These are phyloP conservation scores for Solanum etuberosum DNA, from an alignment of 257 asterid species.

Conservation along the genomic window DNA sequence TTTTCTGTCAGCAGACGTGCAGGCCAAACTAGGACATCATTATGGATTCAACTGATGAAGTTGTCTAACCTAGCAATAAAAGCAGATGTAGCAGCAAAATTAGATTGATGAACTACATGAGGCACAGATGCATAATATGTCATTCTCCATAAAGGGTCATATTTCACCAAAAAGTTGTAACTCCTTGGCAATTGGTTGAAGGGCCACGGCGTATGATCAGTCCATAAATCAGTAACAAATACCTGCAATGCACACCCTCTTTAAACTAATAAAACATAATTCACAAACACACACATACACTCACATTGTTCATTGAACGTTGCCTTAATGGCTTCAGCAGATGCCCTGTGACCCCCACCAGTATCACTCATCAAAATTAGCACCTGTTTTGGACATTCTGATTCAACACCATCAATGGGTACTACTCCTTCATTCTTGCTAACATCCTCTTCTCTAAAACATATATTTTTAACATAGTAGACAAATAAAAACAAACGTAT, in stretches of 20 bases:
- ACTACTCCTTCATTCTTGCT: too few relatives aligned
- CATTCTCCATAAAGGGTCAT: slow-evolving; percentile 79
- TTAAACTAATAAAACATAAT: neutral
- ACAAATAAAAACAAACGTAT: too few relatives aligned
- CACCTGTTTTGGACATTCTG: slow-evolving; percentile 53
- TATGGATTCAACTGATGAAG: neutral
- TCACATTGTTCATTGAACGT: slow-evolving; percentile 49
- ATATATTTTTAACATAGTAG: too few relatives aligned
- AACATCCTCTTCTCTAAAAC: too few relatives aligned
- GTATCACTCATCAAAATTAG: slow-evolving; percentile 95
- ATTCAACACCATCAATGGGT: slow-evolving; percentile 14
- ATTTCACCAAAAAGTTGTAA: slow-evolving; percentile 91
- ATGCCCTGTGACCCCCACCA: slow-evolving; percentile 95
- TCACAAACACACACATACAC: neutral
- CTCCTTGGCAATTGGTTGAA: slow-evolving; percentile 90
- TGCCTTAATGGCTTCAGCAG: slow-evolving; percentile 92
- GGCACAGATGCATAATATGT: slow-evolving; percentile 79
- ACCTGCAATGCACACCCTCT: slow-evolving; percentile 43
- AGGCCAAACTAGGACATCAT: too few relatives aligned
- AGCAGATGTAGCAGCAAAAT: slow-evolving; percentile 86
- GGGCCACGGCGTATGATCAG: slow-evolving; percentile 93
- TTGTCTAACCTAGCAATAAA: slow-evolving; percentile 75
- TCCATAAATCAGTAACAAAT: slow-evolving; percentile 78
- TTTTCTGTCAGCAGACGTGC: neutral
- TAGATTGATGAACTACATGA: slow-evolving; percentile 74